Conservation (phyloP, 2,329 filamentous ascomycete genomes). For the Alternaria sp. region DNA sequence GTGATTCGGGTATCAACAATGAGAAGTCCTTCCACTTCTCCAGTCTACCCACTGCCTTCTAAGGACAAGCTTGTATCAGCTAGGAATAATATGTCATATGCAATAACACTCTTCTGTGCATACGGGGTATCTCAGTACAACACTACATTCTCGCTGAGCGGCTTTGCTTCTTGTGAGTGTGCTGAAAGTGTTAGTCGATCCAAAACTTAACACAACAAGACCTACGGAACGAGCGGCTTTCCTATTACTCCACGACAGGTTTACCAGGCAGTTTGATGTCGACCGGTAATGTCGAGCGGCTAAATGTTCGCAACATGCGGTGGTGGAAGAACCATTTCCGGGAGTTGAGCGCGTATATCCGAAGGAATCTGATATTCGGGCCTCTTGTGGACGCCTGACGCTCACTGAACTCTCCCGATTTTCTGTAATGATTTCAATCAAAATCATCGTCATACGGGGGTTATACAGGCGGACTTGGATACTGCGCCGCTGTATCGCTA, state of each 20-base stretch:
- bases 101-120: no score
- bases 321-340: not conserved
- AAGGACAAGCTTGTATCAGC: no score
- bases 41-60: accelerated
- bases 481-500: not conserved
- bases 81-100: not conserved
- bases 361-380: not conserved
- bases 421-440: accelerated
- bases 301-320: not conserved
- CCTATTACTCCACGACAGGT: accelerated
- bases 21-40: not conserved
- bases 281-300: not conserved
- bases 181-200: not conserved
- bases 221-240: not conserved
- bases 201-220: not conserved
- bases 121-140: no score
- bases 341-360: not conserved
- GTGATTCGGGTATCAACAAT: no score
- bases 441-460: accelerated
- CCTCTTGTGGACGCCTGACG: not conserved
- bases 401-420: accelerated
- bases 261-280: accelerated
- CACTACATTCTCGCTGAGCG: not conserved
- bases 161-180: not conserved
- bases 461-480: not conserved